These are phyloP conservation scores for Fennellomyces sp. DNA, from an alignment of 371 early-diverging fungal genomes.

Conservation along the genomic window DNA sequence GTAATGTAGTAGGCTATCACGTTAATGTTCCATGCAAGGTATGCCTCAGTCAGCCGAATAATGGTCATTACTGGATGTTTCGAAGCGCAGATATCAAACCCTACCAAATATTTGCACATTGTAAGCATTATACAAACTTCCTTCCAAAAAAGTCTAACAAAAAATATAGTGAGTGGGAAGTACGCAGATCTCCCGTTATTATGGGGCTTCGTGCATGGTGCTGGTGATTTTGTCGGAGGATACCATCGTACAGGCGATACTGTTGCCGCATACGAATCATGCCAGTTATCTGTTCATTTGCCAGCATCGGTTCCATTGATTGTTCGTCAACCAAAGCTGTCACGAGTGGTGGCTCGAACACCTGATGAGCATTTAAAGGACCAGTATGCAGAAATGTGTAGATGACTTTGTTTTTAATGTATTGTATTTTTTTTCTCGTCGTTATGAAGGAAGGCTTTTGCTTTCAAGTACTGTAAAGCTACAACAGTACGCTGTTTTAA, in stretches of 20 bases:
- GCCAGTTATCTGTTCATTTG: constrained; percentile 36
- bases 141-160: not conserved
- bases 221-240: constrained; percentile 31
- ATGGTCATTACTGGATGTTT: constrained; percentile 54
- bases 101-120: constrained; percentile 27
- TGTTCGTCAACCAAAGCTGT: constrained; percentile 19
- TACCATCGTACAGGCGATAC: constrained; percentile 23
- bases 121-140: constrained; percentile 15
- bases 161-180: constrained; percentile 14
- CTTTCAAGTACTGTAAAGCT: too few species aligned
- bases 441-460: too few species aligned
- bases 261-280: constrained; percentile 33
- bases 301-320: constrained; percentile 22
- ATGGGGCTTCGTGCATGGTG: constrained; percentile 43
- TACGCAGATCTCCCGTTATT: constrained; percentile 31
- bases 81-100: constrained; percentile 27
- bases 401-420: not conserved
- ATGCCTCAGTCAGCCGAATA: constrained; percentile 37
- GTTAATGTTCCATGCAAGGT: constrained; percentile 46
- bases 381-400: constrained; percentile 9
- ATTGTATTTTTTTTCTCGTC: not conserved
- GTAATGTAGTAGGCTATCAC: constrained; percentile 47
- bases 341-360: constrained; percentile 16
- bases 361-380: constrained; percentile 11
- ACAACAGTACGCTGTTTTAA: too few species aligned